Base-by-base conservation (phyloP, 495 filamentous ascomycete species). In the Tuber microsphaerosporum region DNA sequence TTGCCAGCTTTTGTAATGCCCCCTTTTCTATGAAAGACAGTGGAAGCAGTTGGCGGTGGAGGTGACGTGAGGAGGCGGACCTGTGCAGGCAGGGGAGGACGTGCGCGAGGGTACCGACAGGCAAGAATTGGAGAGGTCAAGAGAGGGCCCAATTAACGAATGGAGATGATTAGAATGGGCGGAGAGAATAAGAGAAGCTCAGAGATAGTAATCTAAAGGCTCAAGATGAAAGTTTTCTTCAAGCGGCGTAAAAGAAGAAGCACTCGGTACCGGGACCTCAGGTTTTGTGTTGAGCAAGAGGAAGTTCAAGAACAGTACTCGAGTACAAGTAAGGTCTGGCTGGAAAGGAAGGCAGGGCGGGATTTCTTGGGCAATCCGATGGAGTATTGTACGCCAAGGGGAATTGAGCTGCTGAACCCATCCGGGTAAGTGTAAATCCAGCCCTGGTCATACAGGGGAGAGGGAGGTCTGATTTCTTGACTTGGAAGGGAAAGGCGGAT, bases 351-450 rank as follows among this genome's bases (percentile, higher is more conserved):
- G 56, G 73, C 45, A 77, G 73, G 43, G 8, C 56, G 26, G 56
- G n/a, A 61, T 61, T 61, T 16, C 51, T 72, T 37, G 73, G 72
- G 65, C 76, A 79, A 69, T 61, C 70, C 41, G 56, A 43, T 70
- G 71, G 72, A 65, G 31, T 72, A 41, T 3, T 41, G 39, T 41
- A 69, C 26, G 56, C 56, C 56, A 65, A 65, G 72, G 72, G 72
- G 75, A 73, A 69, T 71, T 34, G 31, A 75, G 76, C 56, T 26
- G 61, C 73, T 75, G 75, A 75, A 48, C 69, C 51, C 31, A 61
- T 65, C 44, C 46, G 39, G 68, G 69, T 31, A 75, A 72, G 73
- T 72, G 51, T 70, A 77, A 39, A 73, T 48, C 56, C 56, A 31
- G 31, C 16, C 56, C 56, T 65, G 56, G 56, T 31, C 26, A 65